Percentiles rank a stretch among this genome's conserved stretches.
Evolutionary conservation across 2,329 filamentous ascomycete species (phyloP).

Genomic region (Coniella vitis): DNA sequence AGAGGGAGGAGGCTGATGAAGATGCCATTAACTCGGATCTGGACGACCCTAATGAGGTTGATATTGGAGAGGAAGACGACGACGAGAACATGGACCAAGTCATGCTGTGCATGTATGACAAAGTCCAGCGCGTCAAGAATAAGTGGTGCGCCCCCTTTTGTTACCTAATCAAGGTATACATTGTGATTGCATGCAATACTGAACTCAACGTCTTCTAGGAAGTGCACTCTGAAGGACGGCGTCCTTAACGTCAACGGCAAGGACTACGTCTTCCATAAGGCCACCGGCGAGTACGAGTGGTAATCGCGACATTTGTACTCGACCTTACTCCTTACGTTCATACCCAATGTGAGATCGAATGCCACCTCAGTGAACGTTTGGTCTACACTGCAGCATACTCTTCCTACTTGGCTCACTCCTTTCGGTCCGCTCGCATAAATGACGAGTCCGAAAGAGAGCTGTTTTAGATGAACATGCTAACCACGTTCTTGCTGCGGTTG

Average conservation of each 20-base stretch:
- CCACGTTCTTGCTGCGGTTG: too few relatives aligned
- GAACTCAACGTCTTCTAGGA: constrained; percentile 45
- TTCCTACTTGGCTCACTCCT: too few relatives aligned
- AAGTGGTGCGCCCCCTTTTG: constrained; percentile 61
- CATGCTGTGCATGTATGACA: constrained; percentile 99
- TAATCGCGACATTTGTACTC: constrained; percentile 34
- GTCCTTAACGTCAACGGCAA: constrained; percentile 88
- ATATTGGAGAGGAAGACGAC: constrained; percentile 78
- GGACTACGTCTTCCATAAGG: constrained; percentile 98
- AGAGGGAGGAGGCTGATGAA: constrained; percentile 65
- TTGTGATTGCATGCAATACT: not conserved
- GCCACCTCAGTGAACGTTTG: too few relatives aligned
- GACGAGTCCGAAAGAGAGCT: too few relatives aligned
- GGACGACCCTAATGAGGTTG: constrained; percentile 85
- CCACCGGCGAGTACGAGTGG: constrained; percentile 96
- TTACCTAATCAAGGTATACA: not conserved
- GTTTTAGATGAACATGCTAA: too few relatives aligned
- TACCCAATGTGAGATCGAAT: not conserved
- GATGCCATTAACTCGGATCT: constrained; percentile 98
- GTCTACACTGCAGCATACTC: too few relatives aligned
- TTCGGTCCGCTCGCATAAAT: too few relatives aligned
- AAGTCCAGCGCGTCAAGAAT: constrained; percentile 98
- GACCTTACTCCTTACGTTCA: not conserved
- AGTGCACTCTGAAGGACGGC: constrained; percentile 96
- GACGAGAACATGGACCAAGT: constrained; percentile 80